Evolutionary conservation across 2,329 filamentous ascomycete genomes (phyloP), one percentile per base, ranked within the genome.

Genomic region (Hyphodiscus sp.): DNA sequence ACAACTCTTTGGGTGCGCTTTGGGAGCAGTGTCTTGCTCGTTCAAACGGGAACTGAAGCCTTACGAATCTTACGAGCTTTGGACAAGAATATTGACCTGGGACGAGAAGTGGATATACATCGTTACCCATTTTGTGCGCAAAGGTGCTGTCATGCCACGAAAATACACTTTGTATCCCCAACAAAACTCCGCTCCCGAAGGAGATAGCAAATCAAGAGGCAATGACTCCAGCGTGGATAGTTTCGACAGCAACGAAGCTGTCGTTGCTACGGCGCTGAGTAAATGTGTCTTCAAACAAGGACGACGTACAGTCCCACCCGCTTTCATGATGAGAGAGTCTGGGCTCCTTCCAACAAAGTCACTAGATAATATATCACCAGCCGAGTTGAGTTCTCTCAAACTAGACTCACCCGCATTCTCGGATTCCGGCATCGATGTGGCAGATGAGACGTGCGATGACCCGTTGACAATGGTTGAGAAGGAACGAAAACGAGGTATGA

Each of bases 61-160:
- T 0, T 85, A 83, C 63, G 76, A 83, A 65, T 69, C 71, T n/a
- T 91, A 86, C 69, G 86, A 91, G 73, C 79, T 90, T 67, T 87
- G 86, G 78, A 83, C 77, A 30, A 77, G 84, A 47, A 69, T 91
- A 18, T 74, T 90, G n/a, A 71, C 74, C 53, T 91, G 87, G 87
- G 87, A 92, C 69, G 78, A 82, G 67, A 91, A 91, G 71, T 92
- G 88, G 88, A 64, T 91, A 55, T 90, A 87, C 68, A 47, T 81
- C 20, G 66, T 79, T 23, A 79, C 71, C 1, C 78, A 76, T 56
- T 82, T 82, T 59, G 70, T 81, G 6, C 59, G 63, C 20, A 64
- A 66, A 42, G 66, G 71, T 20, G 70, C 71, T 13, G 71, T 69
- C 1, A 67, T 66, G 47, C 67, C 67, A 9, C 57, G 45, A 19